Base-by-base conservation (phyloP, 805 yeast species). In the Brettanomyces naardenensis region DNA sequence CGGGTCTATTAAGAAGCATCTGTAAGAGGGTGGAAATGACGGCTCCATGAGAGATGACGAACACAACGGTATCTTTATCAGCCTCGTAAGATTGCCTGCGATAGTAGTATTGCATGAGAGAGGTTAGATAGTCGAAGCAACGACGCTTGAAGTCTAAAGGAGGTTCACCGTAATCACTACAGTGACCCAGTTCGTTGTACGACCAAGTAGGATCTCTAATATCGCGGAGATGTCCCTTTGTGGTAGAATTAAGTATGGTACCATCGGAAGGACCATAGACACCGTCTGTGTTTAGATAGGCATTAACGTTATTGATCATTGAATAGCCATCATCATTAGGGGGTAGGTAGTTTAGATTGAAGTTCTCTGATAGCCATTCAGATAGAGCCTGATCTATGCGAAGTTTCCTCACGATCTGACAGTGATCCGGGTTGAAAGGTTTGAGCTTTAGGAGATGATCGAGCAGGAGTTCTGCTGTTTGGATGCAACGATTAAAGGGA, bases 301-400 rank as follows among this genome's bases (percentile, higher is more conserved):
- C 59, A 30, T 64, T 58, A 6, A 68, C 60, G 34, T 61, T 58
- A 42, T 59, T 58, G 18, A 64, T 50, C 48, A 68, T 49, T 1
- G 68, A 56, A 9, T 56, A 59, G 11, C 73, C 73, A 39, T 62
- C 64, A 48, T 68, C 72, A 42, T 66, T 66, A 5, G 72, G 72
- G 2, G 72, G 73, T 33, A 58, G 53, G 38, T 53, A 58, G 31
- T 58, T 56, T 26, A 64, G 49, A 38, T 65, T 65, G 33, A 64
- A 58, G 30, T 63, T 64, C 10, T 58, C 60, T 40, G 53, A 62
- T n/a, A 67, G 52, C 72, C 72, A 68, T 34, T 67, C 72, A 2
- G 66, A 58, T 9, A 65, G 46, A 1, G 59, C 61, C 33, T 66
- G 72, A 39, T 67, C 72, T 4, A 67, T 50, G 18, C 62, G 38